Evolutionary conservation across 1,284 basidiomycete genomes (phyloP).

Genomic region (Meira nashicola): DNA sequence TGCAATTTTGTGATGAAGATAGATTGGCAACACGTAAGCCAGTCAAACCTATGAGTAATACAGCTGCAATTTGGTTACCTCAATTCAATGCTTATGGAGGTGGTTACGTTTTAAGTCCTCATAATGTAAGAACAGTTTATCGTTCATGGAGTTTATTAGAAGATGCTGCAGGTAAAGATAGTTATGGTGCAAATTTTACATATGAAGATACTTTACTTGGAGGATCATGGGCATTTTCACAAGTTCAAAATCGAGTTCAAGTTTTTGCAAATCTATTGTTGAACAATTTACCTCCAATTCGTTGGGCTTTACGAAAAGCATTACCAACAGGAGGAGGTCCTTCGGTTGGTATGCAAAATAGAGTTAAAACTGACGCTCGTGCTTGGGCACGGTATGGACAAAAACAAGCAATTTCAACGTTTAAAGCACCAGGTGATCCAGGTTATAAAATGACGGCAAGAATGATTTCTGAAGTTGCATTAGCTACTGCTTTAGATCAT

Average conservation of each 20-base stretch:
- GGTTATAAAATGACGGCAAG: background rate
- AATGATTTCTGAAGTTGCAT: constrained; percentile 6
- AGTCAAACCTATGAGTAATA: background rate
- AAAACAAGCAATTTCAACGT: background rate
- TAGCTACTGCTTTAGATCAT: background rate
- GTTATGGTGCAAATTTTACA: constrained; percentile 8
- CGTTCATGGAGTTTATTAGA: constrained; percentile 1
- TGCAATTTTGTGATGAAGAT: background rate
- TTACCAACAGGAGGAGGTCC: background rate
- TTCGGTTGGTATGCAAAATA: background rate
- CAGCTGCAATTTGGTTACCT: background rate
- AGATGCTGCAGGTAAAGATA: background rate
- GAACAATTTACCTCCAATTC: background rate
- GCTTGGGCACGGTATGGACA: background rate
- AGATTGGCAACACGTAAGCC: background rate
- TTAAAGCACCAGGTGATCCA: constrained; percentile 2
- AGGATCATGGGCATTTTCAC: background rate
- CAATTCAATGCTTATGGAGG: constrained; percentile 2
- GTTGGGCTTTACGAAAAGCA: constrained; percentile 5
- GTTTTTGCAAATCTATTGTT: background rate
- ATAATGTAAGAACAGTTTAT: constrained; percentile 10
- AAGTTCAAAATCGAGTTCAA: background rate
- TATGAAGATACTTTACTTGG: constrained; percentile 3
- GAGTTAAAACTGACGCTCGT: background rate
- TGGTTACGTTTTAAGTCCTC: constrained; percentile 3